Conservation (phyloP, 768 basidiomycete species). For the Cubamyces sp. region DNA sequence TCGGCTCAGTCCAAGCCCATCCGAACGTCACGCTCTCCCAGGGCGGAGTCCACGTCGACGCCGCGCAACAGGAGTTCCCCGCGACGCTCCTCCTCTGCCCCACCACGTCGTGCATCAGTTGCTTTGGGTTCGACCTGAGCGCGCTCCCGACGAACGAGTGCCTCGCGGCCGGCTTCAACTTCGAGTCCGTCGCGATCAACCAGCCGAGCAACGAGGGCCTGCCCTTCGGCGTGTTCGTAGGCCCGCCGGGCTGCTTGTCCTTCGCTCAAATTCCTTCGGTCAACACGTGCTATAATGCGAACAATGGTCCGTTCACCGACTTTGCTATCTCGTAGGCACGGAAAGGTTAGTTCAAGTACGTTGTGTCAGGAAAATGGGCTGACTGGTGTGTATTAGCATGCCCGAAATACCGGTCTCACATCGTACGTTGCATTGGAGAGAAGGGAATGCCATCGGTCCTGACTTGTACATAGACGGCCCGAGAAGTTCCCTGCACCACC, state of each 20-base stretch:
- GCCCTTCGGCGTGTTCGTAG: constrained; percentile 7
- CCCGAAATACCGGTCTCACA: constrained; percentile 1
- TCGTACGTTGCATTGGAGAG: constrained; percentile 1
- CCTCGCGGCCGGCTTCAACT: constrained; percentile 1
- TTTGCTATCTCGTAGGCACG: not conserved
- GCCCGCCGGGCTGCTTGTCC: constrained; percentile 1
- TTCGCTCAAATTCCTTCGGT: not conserved
- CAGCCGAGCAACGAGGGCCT: constrained; percentile 17
- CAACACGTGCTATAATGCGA: constrained; percentile 14
- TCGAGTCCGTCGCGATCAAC: not conserved
- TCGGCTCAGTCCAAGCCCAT: not conserved
- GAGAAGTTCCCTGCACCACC: constrained; percentile 6
- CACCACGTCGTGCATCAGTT: not conserved
- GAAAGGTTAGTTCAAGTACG: not conserved
- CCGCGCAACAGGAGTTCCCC: not conserved
- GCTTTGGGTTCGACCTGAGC: not conserved
- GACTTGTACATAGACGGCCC: not conserved
- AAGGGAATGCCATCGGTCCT: no score
- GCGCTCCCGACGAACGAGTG: not conserved
- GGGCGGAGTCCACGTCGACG: constrained; percentile 2
- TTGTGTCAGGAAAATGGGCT: not conserved
- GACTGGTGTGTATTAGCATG: not conserved
- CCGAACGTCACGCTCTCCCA: constrained; percentile 10
- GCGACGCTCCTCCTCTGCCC: constrained; percentile 9
- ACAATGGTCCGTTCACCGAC: not conserved